Percentiles rank a stretch among this genome's conserved stretches.
phyloP scores from a whole-genome alignment of 208 protist genomes.

The Trypanosoma platydactyli region DNA sequence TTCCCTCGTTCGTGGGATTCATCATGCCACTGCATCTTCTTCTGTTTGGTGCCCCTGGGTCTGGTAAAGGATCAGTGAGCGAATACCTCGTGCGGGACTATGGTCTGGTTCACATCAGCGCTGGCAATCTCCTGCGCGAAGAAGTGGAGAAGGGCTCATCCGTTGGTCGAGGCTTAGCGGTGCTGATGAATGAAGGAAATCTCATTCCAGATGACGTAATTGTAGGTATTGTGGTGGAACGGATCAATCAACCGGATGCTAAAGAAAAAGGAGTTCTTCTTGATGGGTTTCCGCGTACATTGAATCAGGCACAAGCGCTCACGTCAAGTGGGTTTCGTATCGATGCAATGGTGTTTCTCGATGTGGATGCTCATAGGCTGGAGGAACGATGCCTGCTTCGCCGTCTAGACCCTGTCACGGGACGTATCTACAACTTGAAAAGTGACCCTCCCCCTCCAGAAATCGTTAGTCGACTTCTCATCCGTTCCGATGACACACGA shows the following conservation, averaged over 20 bases:
- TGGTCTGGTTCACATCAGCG: constrained; percentile 81
- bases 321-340: constrained; percentile 52
- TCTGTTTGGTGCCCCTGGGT: constrained; percentile 74
- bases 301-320: constrained; percentile 83
- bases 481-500: constrained; percentile 79
- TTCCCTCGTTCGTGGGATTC: neutral
- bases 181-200: constrained; percentile 65
- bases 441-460: constrained; percentile 69
- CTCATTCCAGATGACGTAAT: constrained; percentile 86
- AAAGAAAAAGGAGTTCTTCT: constrained; percentile 76
- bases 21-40: constrained; percentile 68
- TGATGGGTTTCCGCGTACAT: constrained; percentile 94
- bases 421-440: constrained; percentile 75
- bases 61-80: constrained; percentile 82
- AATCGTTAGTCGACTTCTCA: constrained; percentile 66
- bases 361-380: constrained; percentile 49
- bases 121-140: constrained; percentile 89
- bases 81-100: constrained; percentile 86
- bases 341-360: constrained; percentile 73
- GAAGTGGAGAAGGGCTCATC: constrained; percentile 70
- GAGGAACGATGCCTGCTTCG: constrained; percentile 61
- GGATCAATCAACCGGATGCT: constrained; percentile 35
- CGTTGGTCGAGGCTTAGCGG: constrained; percentile 50
- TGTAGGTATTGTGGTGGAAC: constrained; percentile 62
- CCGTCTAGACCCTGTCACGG: constrained; percentile 72